A percentile compares a stretch with the other conserved stretches of the same genome.
phyloP scores from a whole-genome alignment of 1,139 yeast genomes.

The Candida sojae region DNA sequence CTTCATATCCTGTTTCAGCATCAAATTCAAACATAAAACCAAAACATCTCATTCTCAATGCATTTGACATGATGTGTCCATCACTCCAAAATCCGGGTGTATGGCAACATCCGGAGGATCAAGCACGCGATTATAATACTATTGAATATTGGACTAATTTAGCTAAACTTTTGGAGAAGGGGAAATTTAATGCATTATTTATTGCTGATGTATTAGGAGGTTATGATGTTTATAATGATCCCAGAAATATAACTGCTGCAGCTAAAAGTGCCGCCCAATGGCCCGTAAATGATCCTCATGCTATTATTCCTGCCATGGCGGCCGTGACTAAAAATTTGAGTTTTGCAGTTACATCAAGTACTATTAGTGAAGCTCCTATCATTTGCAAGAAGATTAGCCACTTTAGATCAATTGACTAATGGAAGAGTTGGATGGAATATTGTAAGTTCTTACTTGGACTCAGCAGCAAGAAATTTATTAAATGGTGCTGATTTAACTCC shows the following conservation, averaged over 20 bases:
- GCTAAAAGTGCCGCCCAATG: constrained; percentile 42
- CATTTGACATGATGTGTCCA: constrained; percentile 39
- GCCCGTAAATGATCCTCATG: constrained; percentile 40
- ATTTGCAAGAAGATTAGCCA: constrained; percentile 43
- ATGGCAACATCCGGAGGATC: constrained; percentile 45
- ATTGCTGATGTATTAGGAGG: constrained; percentile 49
- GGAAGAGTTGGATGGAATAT: constrained; percentile 49
- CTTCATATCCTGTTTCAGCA: neutral
- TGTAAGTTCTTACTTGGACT: constrained; percentile 38
- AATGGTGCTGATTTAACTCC: constrained; percentile 33
- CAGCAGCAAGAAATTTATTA: constrained; percentile 40
- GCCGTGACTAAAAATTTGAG: constrained; percentile 37
- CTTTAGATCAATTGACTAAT: constrained; percentile 40
- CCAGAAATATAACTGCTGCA: constrained; percentile 32
- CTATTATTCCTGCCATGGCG: constrained; percentile 43
- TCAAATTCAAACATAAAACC: neutral
- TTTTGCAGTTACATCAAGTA: constrained; percentile 41
- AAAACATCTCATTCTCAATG: constrained; percentile 27
- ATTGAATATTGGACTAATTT: constrained; percentile 47
- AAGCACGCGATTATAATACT: constrained; percentile 31
- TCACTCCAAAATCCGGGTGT: constrained; percentile 39
- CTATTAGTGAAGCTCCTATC: constrained; percentile 47
- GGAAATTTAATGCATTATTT: constrained; percentile 44
- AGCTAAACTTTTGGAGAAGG: constrained; percentile 45
- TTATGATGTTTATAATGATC: constrained; percentile 43